Percentiles rank a stretch among this genome's conserved stretches.
Conservation (phyloP, 1,139 yeast genomes). For the Diutina neorugosa region DNA sequence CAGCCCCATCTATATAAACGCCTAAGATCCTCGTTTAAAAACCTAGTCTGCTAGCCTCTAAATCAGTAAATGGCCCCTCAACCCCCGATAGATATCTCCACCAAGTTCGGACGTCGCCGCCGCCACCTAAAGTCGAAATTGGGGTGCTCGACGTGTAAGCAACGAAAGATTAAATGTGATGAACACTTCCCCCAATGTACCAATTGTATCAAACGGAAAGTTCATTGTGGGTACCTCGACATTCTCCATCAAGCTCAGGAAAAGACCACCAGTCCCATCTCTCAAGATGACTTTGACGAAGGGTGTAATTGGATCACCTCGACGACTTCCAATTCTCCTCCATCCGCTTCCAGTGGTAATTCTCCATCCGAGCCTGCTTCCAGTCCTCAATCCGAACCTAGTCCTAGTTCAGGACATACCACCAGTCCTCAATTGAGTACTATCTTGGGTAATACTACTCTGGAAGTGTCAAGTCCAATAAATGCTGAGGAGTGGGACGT, state of each 20-base stretch:
- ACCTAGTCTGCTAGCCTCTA: too few species aligned
- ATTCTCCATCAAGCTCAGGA: slow-evolving; percentile 6
- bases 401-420: too few species aligned
- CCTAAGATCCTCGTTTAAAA: too few species aligned
- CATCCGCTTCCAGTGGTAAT: too few species aligned
- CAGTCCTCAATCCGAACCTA: too few species aligned
- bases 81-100: background rate
- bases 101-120: background rate
- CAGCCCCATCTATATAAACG: background rate
- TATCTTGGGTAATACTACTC: too few species aligned
- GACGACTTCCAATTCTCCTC: too few species aligned
- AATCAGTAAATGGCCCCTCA: too few species aligned
- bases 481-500: background rate
- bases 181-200: slow-evolving; percentile 31
- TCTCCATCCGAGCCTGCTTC: too few species aligned
- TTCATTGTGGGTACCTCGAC: slow-evolving; percentile 29
- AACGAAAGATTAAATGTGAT: slow-evolving; percentile 30
- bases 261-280: background rate
- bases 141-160: slow-evolving; percentile 36
- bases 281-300: background rate
- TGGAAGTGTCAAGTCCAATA: too few species aligned
- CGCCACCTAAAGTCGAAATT: slow-evolving; percentile 13
- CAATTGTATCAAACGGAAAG: slow-evolving; percentile 32
- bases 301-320: background rate
- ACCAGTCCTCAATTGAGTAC: too few species aligned